phyloP scores from a whole-genome alignment of 2,329 filamentous ascomycete genomes.

The Pseudogymnoascus sp. region DNA sequence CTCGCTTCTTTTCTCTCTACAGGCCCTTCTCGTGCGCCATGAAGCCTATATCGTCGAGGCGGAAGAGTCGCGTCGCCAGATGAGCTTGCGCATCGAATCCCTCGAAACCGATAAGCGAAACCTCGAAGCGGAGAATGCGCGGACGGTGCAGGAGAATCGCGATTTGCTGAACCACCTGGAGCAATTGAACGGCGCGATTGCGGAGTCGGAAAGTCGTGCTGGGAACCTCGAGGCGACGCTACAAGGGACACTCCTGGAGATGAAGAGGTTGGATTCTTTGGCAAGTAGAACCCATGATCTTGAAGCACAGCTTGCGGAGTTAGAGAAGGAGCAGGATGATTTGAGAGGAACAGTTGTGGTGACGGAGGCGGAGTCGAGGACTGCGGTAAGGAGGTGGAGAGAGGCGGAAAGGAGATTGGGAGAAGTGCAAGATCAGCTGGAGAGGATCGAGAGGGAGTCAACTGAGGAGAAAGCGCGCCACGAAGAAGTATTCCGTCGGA shows the following conservation, averaged over 20 bases:
- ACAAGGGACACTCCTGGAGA: constrained; percentile 67
- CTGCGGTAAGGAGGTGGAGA: constrained; percentile 76
- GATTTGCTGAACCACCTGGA: constrained; percentile 78
- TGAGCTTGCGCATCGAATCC: constrained; percentile 65
- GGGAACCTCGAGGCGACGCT: constrained; percentile 69
- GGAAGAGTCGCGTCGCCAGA: constrained; percentile 70
- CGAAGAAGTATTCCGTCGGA: constrained; percentile 68
- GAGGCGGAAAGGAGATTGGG: constrained; percentile 73
- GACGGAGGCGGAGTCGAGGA: constrained; percentile 68
- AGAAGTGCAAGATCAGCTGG: constrained; percentile 78
- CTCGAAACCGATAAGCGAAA: constrained; percentile 68
- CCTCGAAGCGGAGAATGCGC: constrained; percentile 70
- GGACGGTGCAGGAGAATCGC: constrained; percentile 76
- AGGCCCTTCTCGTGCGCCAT: constrained; percentile 88
- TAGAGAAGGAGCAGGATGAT: constrained; percentile 74
- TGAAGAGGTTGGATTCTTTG: constrained; percentile 66
- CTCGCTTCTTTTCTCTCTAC: constrained; percentile 63
- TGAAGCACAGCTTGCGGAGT: constrained; percentile 68
- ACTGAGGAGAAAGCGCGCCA: constrained; percentile 74
- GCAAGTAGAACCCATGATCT: constrained; percentile 69
- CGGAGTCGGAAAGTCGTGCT: constrained; percentile 73
- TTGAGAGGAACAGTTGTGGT: constrained; percentile 61
- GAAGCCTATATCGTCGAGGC: constrained; percentile 91
- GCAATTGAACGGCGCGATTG: constrained; percentile 67
- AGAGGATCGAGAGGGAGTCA: constrained; percentile 79